These are phyloP conservation scores for Rhodotorula sp. DNA, from an alignment of 1,284 basidiomycete species.

Conservation along the genomic window DNA sequence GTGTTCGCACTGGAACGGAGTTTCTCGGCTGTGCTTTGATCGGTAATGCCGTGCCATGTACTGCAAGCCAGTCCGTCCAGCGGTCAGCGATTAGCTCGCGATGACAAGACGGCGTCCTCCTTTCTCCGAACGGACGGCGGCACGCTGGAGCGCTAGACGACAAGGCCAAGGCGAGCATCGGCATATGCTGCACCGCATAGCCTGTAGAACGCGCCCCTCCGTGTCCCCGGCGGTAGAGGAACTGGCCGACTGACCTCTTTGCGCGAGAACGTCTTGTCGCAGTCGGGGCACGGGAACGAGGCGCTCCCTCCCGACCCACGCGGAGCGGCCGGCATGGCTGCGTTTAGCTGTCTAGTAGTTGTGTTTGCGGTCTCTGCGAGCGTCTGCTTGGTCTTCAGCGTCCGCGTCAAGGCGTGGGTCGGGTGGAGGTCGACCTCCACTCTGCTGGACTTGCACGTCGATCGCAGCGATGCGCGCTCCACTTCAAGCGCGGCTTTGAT, in stretches of 20 bases:
- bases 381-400: too few relatives aligned
- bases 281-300: conserved; percentile 19
- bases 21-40: conserved; percentile 26
- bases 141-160: too few relatives aligned
- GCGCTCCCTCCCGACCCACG: conserved; percentile 13
- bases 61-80: conserved; percentile 2
- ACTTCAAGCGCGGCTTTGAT: too few relatives aligned
- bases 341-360: neutral
- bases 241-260: conserved; percentile 18
- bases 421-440: too few relatives aligned
- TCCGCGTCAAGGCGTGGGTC: too few relatives aligned
- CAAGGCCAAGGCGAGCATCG: neutral
- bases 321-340: conserved; percentile 15
- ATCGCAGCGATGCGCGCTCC: too few relatives aligned
- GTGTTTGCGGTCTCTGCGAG: too few relatives aligned
- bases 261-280: conserved; percentile 32
- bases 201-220: neutral
- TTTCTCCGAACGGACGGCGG: too few relatives aligned
- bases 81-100: neutral
- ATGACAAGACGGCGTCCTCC: too few relatives aligned
- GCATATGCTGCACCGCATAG: neutral
- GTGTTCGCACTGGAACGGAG: conserved; percentile 27
- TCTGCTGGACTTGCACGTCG: too few relatives aligned
- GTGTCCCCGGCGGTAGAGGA: neutral
- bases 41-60: conserved; percentile 29